phyloP scores from a whole-genome alignment of 192 early-diverging fungal genomes.

The Rhizophagus clarus region DNA sequence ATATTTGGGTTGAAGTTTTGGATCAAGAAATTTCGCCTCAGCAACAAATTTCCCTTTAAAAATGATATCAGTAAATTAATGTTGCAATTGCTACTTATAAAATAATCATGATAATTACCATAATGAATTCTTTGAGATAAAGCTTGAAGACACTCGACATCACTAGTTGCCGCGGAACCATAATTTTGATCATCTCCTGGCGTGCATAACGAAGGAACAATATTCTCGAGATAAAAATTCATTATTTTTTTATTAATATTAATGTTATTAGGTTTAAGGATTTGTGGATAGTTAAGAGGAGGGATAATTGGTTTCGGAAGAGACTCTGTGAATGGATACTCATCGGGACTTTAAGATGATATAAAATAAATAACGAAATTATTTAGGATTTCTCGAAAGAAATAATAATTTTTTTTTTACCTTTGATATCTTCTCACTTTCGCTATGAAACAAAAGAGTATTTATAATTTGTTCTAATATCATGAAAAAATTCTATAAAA shows the following conservation, averaged over 20 bases:
- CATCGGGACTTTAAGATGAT: conserved; percentile 73
- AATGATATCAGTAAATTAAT: conserved; percentile 4
- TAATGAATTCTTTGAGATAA: conserved; percentile 94
- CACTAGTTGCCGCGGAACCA: conserved; percentile 90
- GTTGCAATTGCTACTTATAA: conserved; percentile 14
- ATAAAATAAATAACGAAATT: background rate
- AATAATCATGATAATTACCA: conserved; percentile 50
- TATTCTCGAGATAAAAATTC: conserved; percentile 78
- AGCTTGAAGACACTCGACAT: conserved; percentile 90
- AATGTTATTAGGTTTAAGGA: conserved; percentile 75
- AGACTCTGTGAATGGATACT: conserved; percentile 85
- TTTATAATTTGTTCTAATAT: background rate
- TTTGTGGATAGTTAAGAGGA: conserved; percentile 74
- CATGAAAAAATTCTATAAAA: background rate
- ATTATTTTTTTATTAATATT: conserved; percentile 88
- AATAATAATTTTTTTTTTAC: conserved; percentile 21
- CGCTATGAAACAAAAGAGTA: conserved; percentile 40
- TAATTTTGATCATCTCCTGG: conserved; percentile 87
- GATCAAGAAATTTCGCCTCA: conserved; percentile 95
- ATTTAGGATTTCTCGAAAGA: background rate
- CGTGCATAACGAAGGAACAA: conserved; percentile 76
- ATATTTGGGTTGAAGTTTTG: conserved; percentile 70
- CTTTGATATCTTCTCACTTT: conserved; percentile 80
- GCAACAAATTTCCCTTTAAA: conserved; percentile 89
- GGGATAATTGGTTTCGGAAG: conserved; percentile 90